Conservation (phyloP, 163 green algal species). For the Volvox carteri region DNA sequence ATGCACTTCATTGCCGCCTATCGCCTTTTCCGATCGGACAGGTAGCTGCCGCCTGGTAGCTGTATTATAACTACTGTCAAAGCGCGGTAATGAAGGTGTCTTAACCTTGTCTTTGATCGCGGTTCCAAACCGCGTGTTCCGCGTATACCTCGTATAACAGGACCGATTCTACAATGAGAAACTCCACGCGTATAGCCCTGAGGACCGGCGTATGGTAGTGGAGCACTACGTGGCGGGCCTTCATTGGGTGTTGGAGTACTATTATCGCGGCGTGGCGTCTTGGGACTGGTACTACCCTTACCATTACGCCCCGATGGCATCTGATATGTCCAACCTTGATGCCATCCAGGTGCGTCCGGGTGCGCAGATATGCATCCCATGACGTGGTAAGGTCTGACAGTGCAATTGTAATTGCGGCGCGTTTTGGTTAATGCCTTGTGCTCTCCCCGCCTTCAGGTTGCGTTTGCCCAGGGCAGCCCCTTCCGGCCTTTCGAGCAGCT, state of each 20-base stretch:
- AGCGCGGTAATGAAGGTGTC: no score
- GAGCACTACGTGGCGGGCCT: constrained; percentile 85
- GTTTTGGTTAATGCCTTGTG: no score
- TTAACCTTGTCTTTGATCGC: no score
- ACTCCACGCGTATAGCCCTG: constrained; percentile 68
- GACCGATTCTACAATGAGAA: constrained; percentile 96
- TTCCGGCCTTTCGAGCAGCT: constrained; percentile 98
- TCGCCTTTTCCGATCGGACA: no score
- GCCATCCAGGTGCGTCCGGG: constrained; percentile 27
- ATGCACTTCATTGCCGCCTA: background rate
- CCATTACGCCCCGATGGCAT: constrained; percentile 96
- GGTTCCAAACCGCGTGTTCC: no score
- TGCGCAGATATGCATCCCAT: no score
- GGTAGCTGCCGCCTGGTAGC: no score
- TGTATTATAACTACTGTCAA: no score
- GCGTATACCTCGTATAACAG: no score
- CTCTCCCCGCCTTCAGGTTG: constrained; percentile 55
- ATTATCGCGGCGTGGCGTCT: constrained; percentile 89
- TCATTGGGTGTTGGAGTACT: constrained; percentile 93
- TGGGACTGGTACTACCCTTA: constrained; percentile 99
- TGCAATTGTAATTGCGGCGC: no score
- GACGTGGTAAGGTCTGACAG: no score
- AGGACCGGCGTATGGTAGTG: constrained; percentile 68
- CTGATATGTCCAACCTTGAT: constrained; percentile 72
- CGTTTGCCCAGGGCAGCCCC: constrained; percentile 78